Percentiles rank a stretch among this genome's conserved stretches.
Evolutionary conservation across 768 basidiomycete genomes (phyloP).

Genomic region (Fibroporia radiculosa): DNA sequence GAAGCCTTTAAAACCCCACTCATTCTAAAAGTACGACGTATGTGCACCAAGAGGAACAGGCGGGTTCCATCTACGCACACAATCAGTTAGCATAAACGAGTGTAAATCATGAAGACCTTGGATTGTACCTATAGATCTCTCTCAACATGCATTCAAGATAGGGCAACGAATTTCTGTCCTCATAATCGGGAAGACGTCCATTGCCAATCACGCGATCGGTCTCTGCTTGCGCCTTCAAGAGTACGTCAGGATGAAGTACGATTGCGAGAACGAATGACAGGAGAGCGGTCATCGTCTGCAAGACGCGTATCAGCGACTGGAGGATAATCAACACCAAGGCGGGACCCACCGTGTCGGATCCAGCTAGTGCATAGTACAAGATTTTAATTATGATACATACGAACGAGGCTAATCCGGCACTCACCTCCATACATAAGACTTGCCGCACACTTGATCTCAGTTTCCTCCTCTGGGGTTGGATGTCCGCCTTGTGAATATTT

Average conservation of each 20-base stretch:
- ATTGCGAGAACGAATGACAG: constrained; percentile 35
- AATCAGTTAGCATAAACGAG: background rate
- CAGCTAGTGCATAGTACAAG: constrained; percentile 9
- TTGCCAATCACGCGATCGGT: constrained; percentile 34
- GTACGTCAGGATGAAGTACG: constrained; percentile 30
- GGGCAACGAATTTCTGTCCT: constrained; percentile 32
- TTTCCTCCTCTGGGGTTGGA: constrained; percentile 13
- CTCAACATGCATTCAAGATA: constrained; percentile 32
- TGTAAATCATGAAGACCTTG: background rate
- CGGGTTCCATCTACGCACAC: constrained; percentile 1
- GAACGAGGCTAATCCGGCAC: constrained; percentile 1
- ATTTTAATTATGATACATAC: background rate
- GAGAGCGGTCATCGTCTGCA: constrained; percentile 32
- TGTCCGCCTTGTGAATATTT: constrained; percentile 5
- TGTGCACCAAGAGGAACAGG: background rate
- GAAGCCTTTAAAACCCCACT: background rate
- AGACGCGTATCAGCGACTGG: background rate
- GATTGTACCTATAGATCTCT: constrained; percentile 24
- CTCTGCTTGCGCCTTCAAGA: constrained; percentile 34
- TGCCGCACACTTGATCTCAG: constrained; percentile 16
- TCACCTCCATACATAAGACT: constrained; percentile 18
- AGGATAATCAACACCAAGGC: background rate
- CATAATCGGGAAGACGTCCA: constrained; percentile 31
- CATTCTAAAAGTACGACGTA: background rate
- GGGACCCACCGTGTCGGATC: constrained; percentile 14